Base-by-base conservation (phyloP, 345 rosid genomes). In the Arabis hirsuta region DNA sequence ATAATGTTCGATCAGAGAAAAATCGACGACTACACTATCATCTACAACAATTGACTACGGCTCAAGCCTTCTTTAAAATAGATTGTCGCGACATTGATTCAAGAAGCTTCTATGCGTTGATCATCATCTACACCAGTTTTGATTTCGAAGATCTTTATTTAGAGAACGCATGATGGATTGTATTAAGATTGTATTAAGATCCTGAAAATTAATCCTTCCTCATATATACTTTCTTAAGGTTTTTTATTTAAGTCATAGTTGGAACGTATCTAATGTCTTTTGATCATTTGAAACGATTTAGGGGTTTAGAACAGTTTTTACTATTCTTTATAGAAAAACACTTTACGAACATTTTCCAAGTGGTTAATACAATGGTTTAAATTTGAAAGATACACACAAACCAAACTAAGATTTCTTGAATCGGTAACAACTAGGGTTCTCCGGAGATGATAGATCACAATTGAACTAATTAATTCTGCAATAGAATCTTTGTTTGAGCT, bases 21-120 rank as follows among this genome's bases (percentile, higher is more conserved):
- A 55, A 29, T 55, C 62, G 31, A 55, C 54, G 54, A 43, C 62
- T 55, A 55, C 41, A 45, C 24, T 10, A 44, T 57, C 62, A 22
- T 29, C 42, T 45, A 34, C 38, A 34, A 11, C 54, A 19, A 45
- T 62, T 42, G 65, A 60, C 22, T 60, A 20, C 14, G 32, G 16
- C 44, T 59, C 34, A 59, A 42, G 19, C 20, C 50, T 16, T 16
- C 16, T 16, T 16, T 16, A n/a, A n/a, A n/a, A n/a, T n/a, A n/a
- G n/a, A n/a, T n/a, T n/a, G n/a, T n/a, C n/a, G n/a, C n/a, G n/a
- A n/a, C n/a, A n/a, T n/a, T n/a, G n/a, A n/a, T 50, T 58, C 46
- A 43, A 29, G 20, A 29, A 54, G 20, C 39, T 27, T 55, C 1
- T 31, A 20, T 70, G 50, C 10, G 9, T 38, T 70, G 32, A 59